phyloP scores from a whole-genome alignment of 2,329 filamentous ascomycete genomes.

The Ophiostoma piceae region DNA sequence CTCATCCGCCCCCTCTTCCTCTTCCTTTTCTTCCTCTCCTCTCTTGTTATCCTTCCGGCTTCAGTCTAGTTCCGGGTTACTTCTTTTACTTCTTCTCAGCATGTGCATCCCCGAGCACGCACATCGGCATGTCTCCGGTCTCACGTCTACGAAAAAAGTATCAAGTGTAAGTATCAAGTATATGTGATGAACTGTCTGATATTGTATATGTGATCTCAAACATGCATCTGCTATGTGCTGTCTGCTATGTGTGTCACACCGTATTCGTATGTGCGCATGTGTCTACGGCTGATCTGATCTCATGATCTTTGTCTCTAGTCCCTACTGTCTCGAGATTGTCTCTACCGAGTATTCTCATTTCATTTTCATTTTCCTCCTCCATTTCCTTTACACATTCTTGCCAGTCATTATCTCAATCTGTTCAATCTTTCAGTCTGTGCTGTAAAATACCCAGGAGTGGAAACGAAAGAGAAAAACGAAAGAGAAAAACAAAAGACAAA shows the following conservation, averaged over 20 bases:
- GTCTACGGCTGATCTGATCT: conserved; percentile 1
- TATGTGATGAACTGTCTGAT: no score
- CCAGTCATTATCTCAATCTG: conserved; percentile 8
- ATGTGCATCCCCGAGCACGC: neutral
- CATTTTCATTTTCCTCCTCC: neutral
- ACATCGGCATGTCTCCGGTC: neutral
- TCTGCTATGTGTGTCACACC: neutral
- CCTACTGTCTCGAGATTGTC: neutral
- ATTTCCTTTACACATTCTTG: conserved; percentile 12
- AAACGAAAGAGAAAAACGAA: neutral
- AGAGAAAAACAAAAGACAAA: neutral
- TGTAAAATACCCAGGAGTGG: neutral
- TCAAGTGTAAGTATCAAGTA: neutral
- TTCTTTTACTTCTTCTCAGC: no score
- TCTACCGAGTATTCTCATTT: neutral
- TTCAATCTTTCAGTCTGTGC: neutral
- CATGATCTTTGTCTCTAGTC: neutral
- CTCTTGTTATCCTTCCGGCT: conserved; percentile 11
- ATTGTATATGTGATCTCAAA: no score
- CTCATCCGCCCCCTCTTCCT: neutral
- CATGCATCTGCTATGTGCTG: neutral
- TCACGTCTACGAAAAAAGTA: neutral
- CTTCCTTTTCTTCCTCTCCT: neutral
- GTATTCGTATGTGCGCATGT: no score
- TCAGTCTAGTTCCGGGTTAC: neutral